phyloP scores from a whole-genome alignment of 495 filamentous ascomycete genomes.

The Mycothermus thermophilus region DNA sequence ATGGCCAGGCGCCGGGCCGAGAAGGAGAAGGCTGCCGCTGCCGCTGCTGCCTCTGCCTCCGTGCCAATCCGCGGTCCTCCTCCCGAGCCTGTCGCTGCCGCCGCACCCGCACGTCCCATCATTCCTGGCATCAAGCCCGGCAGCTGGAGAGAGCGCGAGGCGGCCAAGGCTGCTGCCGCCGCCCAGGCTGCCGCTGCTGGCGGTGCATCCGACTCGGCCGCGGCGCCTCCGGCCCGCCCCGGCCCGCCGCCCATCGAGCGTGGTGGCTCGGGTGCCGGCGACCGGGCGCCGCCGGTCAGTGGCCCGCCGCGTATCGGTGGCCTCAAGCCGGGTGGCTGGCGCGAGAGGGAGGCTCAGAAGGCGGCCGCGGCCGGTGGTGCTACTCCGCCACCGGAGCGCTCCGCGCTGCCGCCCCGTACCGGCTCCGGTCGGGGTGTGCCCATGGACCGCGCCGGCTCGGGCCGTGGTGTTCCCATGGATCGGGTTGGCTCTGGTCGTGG shows the following conservation, averaged over 20 bases:
- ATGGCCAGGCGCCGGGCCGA: conserved; percentile 36
- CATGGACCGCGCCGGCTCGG: conserved; percentile 19
- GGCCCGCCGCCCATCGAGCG: conserved; percentile 27
- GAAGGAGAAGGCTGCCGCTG: conserved; percentile 19
- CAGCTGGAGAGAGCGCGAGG: conserved; percentile 35
- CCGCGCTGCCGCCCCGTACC: conserved; percentile 12
- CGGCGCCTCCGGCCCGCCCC: conserved; percentile 14
- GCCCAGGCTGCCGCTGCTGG: conserved; percentile 1
- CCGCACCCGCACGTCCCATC: conserved; percentile 16
- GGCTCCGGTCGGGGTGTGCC: conserved; percentile 17
- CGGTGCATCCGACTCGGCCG: conserved; percentile 6
- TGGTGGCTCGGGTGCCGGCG: conserved; percentile 42
- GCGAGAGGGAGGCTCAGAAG: conserved; percentile 68
- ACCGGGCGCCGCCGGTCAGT: no score
- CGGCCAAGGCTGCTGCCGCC: conserved; percentile 12
- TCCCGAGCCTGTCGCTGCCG: conserved; percentile 23
- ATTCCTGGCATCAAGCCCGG: conserved; percentile 19
- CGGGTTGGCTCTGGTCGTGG: conserved; percentile 19
- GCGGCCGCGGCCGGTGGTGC: conserved; percentile 14
- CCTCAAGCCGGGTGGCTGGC: conserved; percentile 45
- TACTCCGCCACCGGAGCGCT: conserved; percentile 10
- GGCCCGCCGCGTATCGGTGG: conserved; percentile 54
- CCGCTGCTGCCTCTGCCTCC: conserved; percentile 13
- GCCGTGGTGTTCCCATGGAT: conserved; percentile 19
- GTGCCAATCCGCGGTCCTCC: conserved; percentile 22